phyloP scores from a whole-genome alignment of 2,329 filamentous ascomycete genomes.

The Fusarium mexicanum region DNA sequence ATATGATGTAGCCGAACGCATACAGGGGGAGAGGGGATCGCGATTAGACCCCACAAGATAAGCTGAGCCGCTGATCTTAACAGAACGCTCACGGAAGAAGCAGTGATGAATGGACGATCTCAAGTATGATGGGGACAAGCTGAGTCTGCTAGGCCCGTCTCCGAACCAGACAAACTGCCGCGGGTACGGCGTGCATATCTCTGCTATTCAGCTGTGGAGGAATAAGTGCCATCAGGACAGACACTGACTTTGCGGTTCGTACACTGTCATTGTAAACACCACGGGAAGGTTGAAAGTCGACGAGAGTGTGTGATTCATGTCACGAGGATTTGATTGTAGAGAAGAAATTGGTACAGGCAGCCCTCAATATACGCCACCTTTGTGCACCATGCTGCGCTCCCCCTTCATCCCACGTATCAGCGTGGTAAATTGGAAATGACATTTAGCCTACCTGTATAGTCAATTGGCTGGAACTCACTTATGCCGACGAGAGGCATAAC shows the following conservation, averaged over 20 bases:
- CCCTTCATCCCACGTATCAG: background rate
- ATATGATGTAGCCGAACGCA: background rate
- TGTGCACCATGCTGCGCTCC: background rate
- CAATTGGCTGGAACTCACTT: background rate
- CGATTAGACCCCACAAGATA: background rate
- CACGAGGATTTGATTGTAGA: background rate
- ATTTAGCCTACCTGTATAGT: background rate
- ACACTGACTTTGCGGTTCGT: background rate
- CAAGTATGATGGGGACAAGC: background rate
- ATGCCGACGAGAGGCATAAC: constrained; percentile 1
- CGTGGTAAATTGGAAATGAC: background rate
- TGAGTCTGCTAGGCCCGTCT: background rate
- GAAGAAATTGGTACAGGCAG: background rate
- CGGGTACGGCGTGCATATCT: background rate
- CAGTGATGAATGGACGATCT: background rate
- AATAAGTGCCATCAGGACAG: background rate
- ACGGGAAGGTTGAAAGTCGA: background rate
- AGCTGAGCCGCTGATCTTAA: constrained; percentile 1
- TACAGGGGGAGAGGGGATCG: background rate
- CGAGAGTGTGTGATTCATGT: background rate
- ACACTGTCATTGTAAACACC: background rate
- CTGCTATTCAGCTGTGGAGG: background rate
- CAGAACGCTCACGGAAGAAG: background rate
- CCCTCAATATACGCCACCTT: background rate
- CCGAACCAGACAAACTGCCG: background rate